These are phyloP conservation scores for Mucor irregularis DNA, from an alignment of 371 early-diverging fungal species.

Conservation along the genomic window DNA sequence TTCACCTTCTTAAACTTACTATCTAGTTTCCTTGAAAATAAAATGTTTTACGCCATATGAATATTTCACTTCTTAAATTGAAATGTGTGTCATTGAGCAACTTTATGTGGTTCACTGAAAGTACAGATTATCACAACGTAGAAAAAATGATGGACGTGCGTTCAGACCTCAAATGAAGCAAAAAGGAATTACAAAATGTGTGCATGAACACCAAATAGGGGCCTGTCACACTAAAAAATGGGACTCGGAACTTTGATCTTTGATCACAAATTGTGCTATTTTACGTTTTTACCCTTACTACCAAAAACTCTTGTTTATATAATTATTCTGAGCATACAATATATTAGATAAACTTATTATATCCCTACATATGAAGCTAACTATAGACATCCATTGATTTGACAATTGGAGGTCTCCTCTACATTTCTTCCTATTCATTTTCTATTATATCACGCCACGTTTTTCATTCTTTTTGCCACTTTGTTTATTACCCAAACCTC, in stretches of 20 bases:
- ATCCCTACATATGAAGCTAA: not conserved
- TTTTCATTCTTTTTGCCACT: not conserved
- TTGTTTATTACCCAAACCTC: too few relatives aligned
- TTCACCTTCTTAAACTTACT: too few relatives aligned
- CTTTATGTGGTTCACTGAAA: too few relatives aligned
- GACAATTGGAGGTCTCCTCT: too few relatives aligned
- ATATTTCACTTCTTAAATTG: too few relatives aligned
- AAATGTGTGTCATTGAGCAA: too few relatives aligned
- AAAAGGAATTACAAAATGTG: not conserved
- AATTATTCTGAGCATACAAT: too few relatives aligned
- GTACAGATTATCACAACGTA: not conserved
- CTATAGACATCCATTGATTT: not conserved
- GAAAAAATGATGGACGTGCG: slow-evolving; percentile 22
- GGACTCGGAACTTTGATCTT: slow-evolving; percentile 15
- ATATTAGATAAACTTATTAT: too few relatives aligned
- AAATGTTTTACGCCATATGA: too few relatives aligned
- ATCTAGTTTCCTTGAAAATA: too few relatives aligned
- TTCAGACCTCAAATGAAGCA: not conserved
- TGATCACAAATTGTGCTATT: not conserved
- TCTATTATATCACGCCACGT: not conserved
- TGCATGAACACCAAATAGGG: slow-evolving; percentile 25
- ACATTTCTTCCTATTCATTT: not conserved
- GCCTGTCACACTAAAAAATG: slow-evolving; percentile 22
- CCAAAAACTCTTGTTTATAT: too few relatives aligned
- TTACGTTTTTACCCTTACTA: not conserved